Percentiles rank a stretch among this genome's conserved stretches.
phyloP scores from a whole-genome alignment of 805 yeast species.

The Teunomyces lycoperdinae region DNA sequence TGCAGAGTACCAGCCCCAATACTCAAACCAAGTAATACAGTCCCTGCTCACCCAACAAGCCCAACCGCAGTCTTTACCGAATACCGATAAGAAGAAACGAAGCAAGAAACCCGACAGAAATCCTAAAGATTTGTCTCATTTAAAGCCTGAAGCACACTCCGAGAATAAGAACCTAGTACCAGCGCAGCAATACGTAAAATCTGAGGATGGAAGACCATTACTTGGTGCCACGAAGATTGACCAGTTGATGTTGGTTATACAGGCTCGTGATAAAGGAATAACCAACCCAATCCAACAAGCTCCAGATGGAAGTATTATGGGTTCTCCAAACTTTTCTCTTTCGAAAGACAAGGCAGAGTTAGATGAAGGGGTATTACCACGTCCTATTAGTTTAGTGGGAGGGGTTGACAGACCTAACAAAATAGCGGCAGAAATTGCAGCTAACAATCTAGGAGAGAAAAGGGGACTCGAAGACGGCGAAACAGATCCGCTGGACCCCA shows the following conservation, averaged over 20 bases:
- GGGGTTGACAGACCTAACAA: conserved; percentile 68
- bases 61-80: conserved; percentile 9
- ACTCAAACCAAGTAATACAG: conserved; percentile 2
- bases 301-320: conserved; percentile 67
- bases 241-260: conserved; percentile 85
- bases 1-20: conserved; percentile 4
- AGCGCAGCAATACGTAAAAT: conserved; percentile 44
- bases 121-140: background rate
- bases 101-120: background rate
- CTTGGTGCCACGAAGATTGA: conserved; percentile 89
- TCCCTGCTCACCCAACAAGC: conserved; percentile 11
- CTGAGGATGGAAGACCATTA: conserved; percentile 66
- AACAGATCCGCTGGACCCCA: conserved; percentile 16
- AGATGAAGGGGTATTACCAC: conserved; percentile 50
- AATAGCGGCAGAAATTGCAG: conserved; percentile 15
- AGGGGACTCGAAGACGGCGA: conserved; percentile 15
- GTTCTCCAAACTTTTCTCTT: conserved; percentile 24
- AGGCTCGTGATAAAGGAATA: conserved; percentile 78
- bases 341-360: conserved; percentile 12
- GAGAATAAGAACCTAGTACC: conserved; percentile 35
- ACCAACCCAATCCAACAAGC: conserved; percentile 62
- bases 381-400: conserved; percentile 64
- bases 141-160: background rate
- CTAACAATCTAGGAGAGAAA: conserved; percentile 8
- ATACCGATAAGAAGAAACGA: conserved; percentile 1